A percentile compares a stretch with the other conserved stretches of the same genome.
Evolutionary conservation across 1,139 yeast genomes (phyloP).

Genomic region (Yamadazyma dendronema): DNA sequence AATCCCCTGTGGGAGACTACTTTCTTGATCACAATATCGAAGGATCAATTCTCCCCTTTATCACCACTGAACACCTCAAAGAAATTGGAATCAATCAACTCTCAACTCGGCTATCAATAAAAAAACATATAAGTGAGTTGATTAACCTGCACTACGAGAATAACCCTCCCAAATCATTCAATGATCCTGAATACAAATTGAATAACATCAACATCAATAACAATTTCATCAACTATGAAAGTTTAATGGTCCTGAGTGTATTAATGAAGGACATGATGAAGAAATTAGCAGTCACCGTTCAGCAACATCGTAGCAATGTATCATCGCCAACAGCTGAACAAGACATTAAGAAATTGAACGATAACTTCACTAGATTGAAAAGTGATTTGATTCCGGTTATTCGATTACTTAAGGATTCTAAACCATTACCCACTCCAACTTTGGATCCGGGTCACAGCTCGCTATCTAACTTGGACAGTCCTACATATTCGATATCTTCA

Average conservation of each 20-base stretch:
- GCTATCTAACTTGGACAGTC: constrained; percentile 28
- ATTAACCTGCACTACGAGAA: constrained; percentile 33
- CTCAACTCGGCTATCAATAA: constrained; percentile 45
- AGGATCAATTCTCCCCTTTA: constrained; percentile 58
- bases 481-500: constrained; percentile 29
- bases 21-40: constrained; percentile 59
- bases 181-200: constrained; percentile 31
- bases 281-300: constrained; percentile 20
- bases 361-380: constrained; percentile 48
- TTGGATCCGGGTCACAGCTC: constrained; percentile 35
- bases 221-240: constrained; percentile 37
- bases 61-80: constrained; percentile 57
- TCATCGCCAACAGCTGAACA: constrained; percentile 22
- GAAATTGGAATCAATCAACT: constrained; percentile 53
- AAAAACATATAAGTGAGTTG: constrained; percentile 47
- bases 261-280: constrained; percentile 39
- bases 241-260: constrained; percentile 30
- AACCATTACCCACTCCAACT: constrained; percentile 59
- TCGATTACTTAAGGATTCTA: constrained; percentile 50
- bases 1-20: constrained; percentile 20
- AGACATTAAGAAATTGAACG: constrained; percentile 42
- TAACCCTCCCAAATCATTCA: constrained; percentile 29
- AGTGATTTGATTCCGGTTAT: constrained; percentile 55
- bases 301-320: constrained; percentile 21
- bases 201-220: constrained; percentile 30